Conservation (phyloP, 2,329 filamentous ascomycete genomes). For the Plectosphaerella sp. region DNA sequence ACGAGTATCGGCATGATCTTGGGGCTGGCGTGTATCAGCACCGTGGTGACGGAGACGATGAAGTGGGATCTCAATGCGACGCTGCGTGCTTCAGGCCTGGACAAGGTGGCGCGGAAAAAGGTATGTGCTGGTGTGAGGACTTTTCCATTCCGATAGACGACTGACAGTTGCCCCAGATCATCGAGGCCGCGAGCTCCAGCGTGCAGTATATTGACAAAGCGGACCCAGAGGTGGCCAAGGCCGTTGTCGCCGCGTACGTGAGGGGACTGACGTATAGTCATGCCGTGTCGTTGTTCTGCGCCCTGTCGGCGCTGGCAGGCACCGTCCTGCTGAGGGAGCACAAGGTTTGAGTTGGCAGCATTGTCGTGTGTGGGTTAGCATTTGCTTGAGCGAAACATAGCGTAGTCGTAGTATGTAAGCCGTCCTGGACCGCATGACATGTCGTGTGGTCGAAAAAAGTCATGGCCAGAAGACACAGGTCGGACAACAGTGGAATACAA, state of each 20-base stretch:
- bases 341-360: constrained; percentile 6
- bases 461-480: too few relatives aligned
- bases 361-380: not conserved
- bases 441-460: too few relatives aligned
- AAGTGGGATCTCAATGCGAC: constrained; percentile 1
- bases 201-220: constrained; percentile 24
- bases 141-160: not conserved
- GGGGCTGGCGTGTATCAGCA: constrained; percentile 30
- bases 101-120: not conserved
- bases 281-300: constrained; percentile 23
- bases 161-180: constrained; percentile 20
- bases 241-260: constrained; percentile 26
- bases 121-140: not conserved
- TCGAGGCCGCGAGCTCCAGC: constrained; percentile 23
- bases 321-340: constrained; percentile 21
- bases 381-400: not conserved
- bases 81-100: not conserved
- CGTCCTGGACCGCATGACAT: constrained; percentile 4
- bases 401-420: not conserved
- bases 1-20: constrained; percentile 28
- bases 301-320: constrained; percentile 17
- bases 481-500: too few relatives aligned
- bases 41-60: constrained; percentile 19
- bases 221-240: constrained; percentile 17
- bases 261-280: constrained; percentile 29